A percentile compares a stretch with the other conserved stretches of the same genome.
phyloP scores from a whole-genome alignment of 306 rosid genomes.

The apple (Malus domestica) region DNA sequence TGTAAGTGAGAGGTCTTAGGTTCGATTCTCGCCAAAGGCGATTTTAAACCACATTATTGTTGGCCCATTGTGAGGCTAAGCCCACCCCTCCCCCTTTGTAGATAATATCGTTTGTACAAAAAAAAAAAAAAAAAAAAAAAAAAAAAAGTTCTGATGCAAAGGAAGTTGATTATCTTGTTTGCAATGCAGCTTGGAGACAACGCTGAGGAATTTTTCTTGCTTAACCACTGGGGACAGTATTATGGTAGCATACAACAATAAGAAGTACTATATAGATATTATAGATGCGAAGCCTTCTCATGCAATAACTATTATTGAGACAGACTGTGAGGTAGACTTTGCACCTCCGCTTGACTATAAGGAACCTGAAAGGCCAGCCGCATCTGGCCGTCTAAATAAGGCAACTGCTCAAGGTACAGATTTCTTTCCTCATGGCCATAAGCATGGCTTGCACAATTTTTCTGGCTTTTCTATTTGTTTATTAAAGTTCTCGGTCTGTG shows the following conservation, averaged over 20 bases:
- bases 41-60: no score
- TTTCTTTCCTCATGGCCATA: background rate
- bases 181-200: constrained; percentile 75
- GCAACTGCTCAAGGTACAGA: constrained; percentile 49
- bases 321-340: constrained; percentile 98
- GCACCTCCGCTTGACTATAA: constrained; percentile 98
- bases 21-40: no score
- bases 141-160: background rate
- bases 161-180: background rate
- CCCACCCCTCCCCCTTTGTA: no score
- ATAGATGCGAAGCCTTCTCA: constrained; percentile 77
- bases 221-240: constrained; percentile 92
- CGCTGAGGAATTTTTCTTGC: constrained; percentile 90
- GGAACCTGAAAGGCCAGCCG: constrained; percentile 76
- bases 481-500: constrained; percentile 4
- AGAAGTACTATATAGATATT: constrained; percentile 87
- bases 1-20: no score
- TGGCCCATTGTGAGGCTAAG: no score
- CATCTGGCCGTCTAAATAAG: constrained; percentile 42
- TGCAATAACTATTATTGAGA: constrained; percentile 94
- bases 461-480: background rate
- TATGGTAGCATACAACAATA: constrained; percentile 97
- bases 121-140: no score
- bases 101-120: no score
- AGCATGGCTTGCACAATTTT: background rate